phyloP scores from a whole-genome alignment of 805 yeast species.

The Yarrowia sp. region DNA sequence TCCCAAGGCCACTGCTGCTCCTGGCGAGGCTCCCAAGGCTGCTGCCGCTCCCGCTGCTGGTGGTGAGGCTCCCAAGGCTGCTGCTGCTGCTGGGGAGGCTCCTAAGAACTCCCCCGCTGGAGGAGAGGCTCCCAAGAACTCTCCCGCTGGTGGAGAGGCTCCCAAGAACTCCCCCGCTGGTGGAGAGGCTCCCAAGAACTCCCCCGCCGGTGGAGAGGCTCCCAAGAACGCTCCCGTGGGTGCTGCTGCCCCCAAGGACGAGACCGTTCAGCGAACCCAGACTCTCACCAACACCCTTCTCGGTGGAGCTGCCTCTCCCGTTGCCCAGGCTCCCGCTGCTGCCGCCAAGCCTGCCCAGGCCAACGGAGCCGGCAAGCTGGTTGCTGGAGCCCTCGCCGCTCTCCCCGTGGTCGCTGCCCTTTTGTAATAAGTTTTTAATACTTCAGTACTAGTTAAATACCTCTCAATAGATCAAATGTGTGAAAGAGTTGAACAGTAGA shows the following conservation, averaged over 20 bases:
- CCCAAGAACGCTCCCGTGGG: no score
- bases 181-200: no score
- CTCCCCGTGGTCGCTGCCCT: not conserved
- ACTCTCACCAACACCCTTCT: slow-evolving; percentile 5
- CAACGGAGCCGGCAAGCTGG: slow-evolving; percentile 1
- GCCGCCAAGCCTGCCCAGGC: slow-evolving; percentile 20
- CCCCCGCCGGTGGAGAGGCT: no score
- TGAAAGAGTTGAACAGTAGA: not conserved
- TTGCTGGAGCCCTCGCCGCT: not conserved
- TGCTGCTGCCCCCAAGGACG: slow-evolving; percentile 27
- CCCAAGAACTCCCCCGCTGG: slow-evolving; percentile 1
- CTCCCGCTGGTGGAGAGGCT: not conserved
- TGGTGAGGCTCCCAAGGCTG: slow-evolving; percentile 1
- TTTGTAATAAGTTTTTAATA: slow-evolving; percentile 1
- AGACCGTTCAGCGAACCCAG: slow-evolving; percentile 5
- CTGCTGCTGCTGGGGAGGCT: not conserved
- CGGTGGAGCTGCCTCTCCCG: no score
- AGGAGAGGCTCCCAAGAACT: not conserved
- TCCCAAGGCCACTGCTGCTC: not conserved
- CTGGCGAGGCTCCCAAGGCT: slow-evolving; percentile 1
- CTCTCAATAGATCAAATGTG: not conserved
- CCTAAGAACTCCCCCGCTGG: not conserved
- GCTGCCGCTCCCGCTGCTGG: not conserved
- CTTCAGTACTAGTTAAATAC: not conserved
- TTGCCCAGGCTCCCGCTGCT: no score